phyloP scores from a whole-genome alignment of 176 grass and related monocot genomes.

The Triticum urartu region DNA sequence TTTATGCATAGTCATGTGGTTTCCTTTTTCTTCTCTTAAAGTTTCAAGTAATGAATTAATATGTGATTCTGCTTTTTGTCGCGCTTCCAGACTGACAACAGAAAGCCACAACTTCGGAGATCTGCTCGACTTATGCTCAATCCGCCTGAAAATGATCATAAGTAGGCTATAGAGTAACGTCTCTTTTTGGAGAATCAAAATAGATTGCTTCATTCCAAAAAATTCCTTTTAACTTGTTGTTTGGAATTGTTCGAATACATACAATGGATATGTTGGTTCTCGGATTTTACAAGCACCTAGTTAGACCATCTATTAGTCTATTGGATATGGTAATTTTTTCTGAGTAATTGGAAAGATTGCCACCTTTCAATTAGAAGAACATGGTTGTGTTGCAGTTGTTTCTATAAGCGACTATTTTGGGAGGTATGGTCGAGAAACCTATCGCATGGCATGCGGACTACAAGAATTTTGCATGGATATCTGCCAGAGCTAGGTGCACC shows the following conservation, averaged over 20 bases:
- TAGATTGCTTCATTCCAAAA: not conserved
- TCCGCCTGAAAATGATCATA: not conserved
- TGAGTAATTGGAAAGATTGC: not conserved
- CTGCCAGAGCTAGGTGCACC: not conserved
- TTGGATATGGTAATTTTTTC: not conserved
- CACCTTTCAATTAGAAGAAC: not conserved
- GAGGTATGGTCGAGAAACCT: not conserved
- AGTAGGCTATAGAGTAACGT: not conserved
- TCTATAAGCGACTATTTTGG: not conserved
- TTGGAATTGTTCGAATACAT: not conserved
- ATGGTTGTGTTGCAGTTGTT: not conserved
- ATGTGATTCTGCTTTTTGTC: not conserved
- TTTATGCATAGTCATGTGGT: not conserved
- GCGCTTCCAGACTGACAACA: not conserved
- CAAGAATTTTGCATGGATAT: not conserved
- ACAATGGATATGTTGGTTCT: not conserved
- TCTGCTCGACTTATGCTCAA: not conserved
- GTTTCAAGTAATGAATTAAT: not conserved
- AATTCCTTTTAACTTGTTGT: not conserved
- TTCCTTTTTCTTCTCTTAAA: conserved; percentile 1
- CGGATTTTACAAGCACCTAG: not conserved
- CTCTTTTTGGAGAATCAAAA: not conserved
- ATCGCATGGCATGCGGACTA: not conserved
- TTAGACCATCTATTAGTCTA: not conserved
- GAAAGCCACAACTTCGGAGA: conserved; percentile 6